Evolutionary conservation across 306 rosid species (phyloP), one percentile per base, ranked within the genome.

Genomic region (Dalbergia cultrata): DNA sequence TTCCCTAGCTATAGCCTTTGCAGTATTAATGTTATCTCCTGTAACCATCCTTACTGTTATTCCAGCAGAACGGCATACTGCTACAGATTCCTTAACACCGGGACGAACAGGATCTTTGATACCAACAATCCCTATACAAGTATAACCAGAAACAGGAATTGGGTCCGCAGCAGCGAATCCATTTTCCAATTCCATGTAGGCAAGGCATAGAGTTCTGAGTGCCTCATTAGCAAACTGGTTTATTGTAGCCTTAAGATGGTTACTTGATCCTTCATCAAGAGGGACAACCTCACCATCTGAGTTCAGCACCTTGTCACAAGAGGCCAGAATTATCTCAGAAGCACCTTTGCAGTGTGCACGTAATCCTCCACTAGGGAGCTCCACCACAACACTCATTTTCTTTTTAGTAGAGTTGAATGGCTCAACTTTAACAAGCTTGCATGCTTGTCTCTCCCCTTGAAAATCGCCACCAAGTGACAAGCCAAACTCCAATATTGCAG

Each of bases 91-190:
- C 89, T 89, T 95, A 14, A 95, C 99, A 64, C 97, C 98, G 1
- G 98, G 99, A 67, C 99, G 98, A 72, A 95, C 96, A 47, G 99
- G 98, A 85, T 95, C 99, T 84, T 95, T 95, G 71, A 95, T 95
- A 44, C 99, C 99, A 50, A 95, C 96, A 75, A 95, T 70, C 73
- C 98, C 99, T 73, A 95, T 89, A 50, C 93, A 91, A 57, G 97
- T 95, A 69, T 80, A 90, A 18, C 99, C 99, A 72, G 96, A 88
- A 83, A 31, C 78, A 59, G 99, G 99, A 86, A 91, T 95, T 21
- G 95, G 69, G 63, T 89, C 87, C 50, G 83, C 74, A 2, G 80
- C 72, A 75, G 97, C 88, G 88, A 91, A 90, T 21, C 90, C 94
- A 13, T 63, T 83, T 74, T 88, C 97, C 71, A 95, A 73, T 71